Evolutionary conservation across 2,329 filamentous ascomycete genomes (phyloP), one percentile per base, ranked within the genome.

Genomic region (Talaromyces marneffei): DNA sequence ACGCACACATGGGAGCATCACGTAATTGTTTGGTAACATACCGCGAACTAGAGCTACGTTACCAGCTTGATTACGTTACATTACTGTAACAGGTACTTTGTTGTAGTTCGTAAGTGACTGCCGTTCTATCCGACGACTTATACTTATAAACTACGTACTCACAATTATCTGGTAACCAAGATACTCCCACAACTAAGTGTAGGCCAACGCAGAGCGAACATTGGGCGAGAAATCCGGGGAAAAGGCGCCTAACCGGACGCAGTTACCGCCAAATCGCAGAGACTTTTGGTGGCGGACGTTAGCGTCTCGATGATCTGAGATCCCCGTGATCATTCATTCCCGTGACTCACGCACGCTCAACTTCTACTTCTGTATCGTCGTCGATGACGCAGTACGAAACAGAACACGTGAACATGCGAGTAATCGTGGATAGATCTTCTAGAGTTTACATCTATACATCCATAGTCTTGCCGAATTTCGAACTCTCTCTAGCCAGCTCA

Each of bases 401-500:
- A 16, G 42, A 46, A 46, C 42, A 25, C 6, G n/a, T 10, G 39
- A 40, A 16, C 7, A 4, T 48, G n/a, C 14, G 25, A 48, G 23
- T 27, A 20, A 25, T 46, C n/a, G n/a, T 48, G 44, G 14, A 10
- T 37, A 37, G 10, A 4, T 37, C 6, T 16, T 37, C 20, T 29
- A 29, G 44, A 40, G 37, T 18, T n/a, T 40, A 40, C 8, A 18
- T 14, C 23, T 60, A 64, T 16, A 77, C 69, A 55, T 74, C 70
- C 64, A 82, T 42, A 1, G 82, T 83, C 73, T 74, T 80, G 4
- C 82, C 82, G 64, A 72, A 74, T 65, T 74, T 75, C 14, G 82
- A 83, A 67, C 82, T 85, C 72, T 82, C 75, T 65, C 76, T 77
- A 16, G 81, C 82, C 63, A 83, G 69, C 71, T 86, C 84, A 65